These are phyloP conservation scores for Acacia crassicarpa DNA, from an alignment of 306 rosid species.

Conservation along the genomic window DNA sequence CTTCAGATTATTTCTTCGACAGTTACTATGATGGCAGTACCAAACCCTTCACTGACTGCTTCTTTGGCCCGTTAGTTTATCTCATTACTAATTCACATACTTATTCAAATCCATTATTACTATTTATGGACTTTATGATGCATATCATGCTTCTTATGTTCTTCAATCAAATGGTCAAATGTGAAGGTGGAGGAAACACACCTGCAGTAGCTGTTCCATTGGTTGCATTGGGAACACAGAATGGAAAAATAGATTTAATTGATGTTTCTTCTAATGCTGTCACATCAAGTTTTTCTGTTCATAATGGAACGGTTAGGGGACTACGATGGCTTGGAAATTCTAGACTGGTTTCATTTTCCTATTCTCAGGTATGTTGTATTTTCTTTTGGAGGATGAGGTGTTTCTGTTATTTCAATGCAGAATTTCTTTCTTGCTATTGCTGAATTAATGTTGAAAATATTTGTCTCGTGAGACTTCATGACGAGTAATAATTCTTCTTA, in stretches of 20 bases:
- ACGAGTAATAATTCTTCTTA: slow-evolving; percentile 24
- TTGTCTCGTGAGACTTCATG: slow-evolving; percentile 4
- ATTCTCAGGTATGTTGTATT: slow-evolving; percentile 65
- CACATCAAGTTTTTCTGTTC: slow-evolving; percentile 83
- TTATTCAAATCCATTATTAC: slow-evolving; percentile 32
- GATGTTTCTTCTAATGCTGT: slow-evolving; percentile 96
- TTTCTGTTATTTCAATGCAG: neutral
- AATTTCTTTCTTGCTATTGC: slow-evolving; percentile 10
- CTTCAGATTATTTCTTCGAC: slow-evolving; percentile 98
- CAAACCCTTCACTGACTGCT: slow-evolving; percentile 92
- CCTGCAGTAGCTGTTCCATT: slow-evolving; percentile 95
- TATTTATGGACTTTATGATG: slow-evolving; percentile 10
- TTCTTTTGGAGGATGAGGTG: slow-evolving; percentile 22
- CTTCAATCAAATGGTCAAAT: slow-evolving; percentile 31
- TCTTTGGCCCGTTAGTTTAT: slow-evolving; percentile 93
- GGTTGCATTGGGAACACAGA: slow-evolving; percentile 98
- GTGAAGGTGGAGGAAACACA: slow-evolving; percentile 90
- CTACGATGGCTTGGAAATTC: slow-evolving; percentile 99
- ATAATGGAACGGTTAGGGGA: slow-evolving; percentile 79
- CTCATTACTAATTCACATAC: slow-evolving; percentile 34
- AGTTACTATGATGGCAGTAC: slow-evolving; percentile 89
- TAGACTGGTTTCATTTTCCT: slow-evolving; percentile 96
- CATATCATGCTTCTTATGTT: slow-evolving; percentile 28
- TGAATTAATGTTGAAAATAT: slow-evolving; percentile 5
- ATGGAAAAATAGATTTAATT: slow-evolving; percentile 79